These are phyloP conservation scores for Podospora pseudocomata DNA, from an alignment of 495 filamentous ascomycete species.

Conservation along the genomic window DNA sequence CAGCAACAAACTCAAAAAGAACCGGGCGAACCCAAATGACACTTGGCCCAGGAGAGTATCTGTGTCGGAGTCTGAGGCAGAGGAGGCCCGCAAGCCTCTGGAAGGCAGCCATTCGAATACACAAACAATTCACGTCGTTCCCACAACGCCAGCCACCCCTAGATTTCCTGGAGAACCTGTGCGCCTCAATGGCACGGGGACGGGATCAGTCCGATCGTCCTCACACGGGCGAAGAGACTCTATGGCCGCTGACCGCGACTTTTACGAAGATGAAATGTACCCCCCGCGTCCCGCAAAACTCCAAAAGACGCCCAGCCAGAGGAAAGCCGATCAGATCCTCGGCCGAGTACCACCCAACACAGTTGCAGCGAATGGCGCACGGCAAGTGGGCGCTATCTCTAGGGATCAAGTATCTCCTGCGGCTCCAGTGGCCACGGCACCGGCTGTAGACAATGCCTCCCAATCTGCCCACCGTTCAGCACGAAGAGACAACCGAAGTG, in stretches of 20 bases:
- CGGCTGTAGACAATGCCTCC: background rate
- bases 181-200: background rate
- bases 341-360: conserved; percentile 21
- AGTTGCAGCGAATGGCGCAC: background rate
- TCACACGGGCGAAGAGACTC: conserved; percentile 13
- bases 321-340: conserved; percentile 31
- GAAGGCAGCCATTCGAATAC: background rate
- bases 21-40: conserved; percentile 35
- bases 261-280: conserved; percentile 14
- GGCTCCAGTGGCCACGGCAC: conserved; percentile 6
- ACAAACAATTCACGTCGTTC: background rate
- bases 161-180: background rate
- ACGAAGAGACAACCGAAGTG: conserved; percentile 15
- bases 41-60: conserved; percentile 34
- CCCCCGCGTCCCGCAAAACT: conserved; percentile 20
- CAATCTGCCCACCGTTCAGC: background rate
- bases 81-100: background rate
- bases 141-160: background rate
- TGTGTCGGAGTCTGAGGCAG: conserved; percentile 18
- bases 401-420: conserved; percentile 10
- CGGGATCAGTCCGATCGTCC: background rate
- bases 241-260: conserved; percentile 10
- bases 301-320: conserved; percentile 25
- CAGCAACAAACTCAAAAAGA: conserved; percentile 49
- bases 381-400: conserved; percentile 3